These are phyloP conservation scores for Dujonia santamariae DNA, from an alignment of 1,139 yeast species.

Conservation along the genomic window DNA sequence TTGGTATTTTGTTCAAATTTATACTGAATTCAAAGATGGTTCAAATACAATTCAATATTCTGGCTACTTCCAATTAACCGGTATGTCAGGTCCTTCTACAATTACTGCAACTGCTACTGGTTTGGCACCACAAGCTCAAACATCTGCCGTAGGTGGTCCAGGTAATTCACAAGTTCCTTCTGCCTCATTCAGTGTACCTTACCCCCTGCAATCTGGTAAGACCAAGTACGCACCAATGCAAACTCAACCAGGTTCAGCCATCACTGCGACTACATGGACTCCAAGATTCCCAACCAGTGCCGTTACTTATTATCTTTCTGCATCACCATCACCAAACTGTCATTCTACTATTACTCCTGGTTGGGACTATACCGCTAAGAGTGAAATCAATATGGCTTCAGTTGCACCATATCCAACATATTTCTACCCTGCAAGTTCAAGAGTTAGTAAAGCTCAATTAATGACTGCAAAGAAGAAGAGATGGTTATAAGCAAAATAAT, in stretches of 20 bases:
- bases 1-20: conserved; percentile 66
- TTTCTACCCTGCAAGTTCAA: conserved; percentile 38
- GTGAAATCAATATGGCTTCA: conserved; percentile 63
- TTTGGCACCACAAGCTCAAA: conserved; percentile 25
- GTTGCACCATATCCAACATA: conserved; percentile 65
- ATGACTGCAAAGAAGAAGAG: conserved; percentile 37
- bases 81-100: conserved; percentile 60
- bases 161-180: conserved; percentile 28
- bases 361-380: conserved; percentile 71
- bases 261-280: conserved; percentile 66
- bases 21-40: conserved; percentile 40
- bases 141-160: conserved; percentile 26
- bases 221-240: conserved; percentile 91
- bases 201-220: conserved; percentile 71
- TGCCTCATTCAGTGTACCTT: conserved; percentile 48
- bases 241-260: conserved; percentile 68
- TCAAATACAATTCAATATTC: conserved; percentile 65
- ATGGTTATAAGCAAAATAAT: too few relatives aligned
- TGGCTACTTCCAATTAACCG: conserved; percentile 59
- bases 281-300: conserved; percentile 63
- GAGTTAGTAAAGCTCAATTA: conserved; percentile 38
- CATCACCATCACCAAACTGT: conserved; percentile 41
- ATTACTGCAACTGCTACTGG: conserved; percentile 30
- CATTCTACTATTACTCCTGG: conserved; percentile 74
- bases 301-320: conserved; percentile 53